Evolutionary conservation across 116 monocot genomes (phyloP).

Genomic region (Phalaenopsis hybrid): DNA sequence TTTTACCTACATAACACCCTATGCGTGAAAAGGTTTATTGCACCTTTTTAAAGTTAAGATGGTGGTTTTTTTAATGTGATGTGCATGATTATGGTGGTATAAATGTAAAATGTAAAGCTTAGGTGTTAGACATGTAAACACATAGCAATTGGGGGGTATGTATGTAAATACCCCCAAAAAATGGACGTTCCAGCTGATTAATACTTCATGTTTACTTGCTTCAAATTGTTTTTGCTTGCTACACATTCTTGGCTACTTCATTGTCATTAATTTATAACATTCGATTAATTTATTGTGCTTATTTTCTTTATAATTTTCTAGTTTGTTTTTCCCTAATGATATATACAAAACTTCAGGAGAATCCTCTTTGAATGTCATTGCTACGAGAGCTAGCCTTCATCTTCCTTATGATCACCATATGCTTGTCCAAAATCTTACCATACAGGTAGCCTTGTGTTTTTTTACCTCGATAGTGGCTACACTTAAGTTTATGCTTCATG

Average conservation of each 20-base stretch:
- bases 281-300: background rate
- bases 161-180: no score
- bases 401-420: constrained; percentile 78
- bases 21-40: no score
- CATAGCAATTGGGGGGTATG: no score
- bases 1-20: no score
- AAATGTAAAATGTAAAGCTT: no score
- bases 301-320: background rate
- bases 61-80: no score
- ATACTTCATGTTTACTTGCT: background rate
- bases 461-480: background rate
- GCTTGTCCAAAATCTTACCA: constrained; percentile 91
- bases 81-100: no score
- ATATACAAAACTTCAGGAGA: constrained; percentile 42
- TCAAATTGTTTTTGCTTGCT: background rate
- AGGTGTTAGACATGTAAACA: no score
- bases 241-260: background rate
- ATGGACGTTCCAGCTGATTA: background rate
- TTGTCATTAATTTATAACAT: background rate
- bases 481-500: background rate
- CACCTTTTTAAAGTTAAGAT: no score
- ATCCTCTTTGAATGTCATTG: constrained; percentile 58
- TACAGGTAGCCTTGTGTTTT: constrained; percentile 40
- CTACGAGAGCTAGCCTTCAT: constrained; percentile 71
- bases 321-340: constrained; percentile 6